These are phyloP conservation scores for Silene noctiflora DNA, from an alignment of 179 eudicot species.

Conservation along the genomic window DNA sequence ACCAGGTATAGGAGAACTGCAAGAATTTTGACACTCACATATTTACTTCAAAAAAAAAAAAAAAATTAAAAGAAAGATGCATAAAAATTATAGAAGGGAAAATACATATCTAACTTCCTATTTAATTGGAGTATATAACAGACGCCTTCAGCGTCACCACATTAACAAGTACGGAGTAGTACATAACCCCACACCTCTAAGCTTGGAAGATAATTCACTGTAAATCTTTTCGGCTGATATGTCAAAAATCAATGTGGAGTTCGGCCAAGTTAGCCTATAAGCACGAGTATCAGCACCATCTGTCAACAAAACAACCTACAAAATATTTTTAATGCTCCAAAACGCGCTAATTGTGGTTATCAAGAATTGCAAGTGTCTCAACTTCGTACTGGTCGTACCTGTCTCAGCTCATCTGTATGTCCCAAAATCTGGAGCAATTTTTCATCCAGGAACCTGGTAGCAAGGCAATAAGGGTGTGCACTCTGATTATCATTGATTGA, in stretches of 20 bases:
- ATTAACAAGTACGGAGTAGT: not conserved
- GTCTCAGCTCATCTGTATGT: conserved; percentile 51
- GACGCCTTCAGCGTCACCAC: not conserved
- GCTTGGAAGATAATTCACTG: conserved; percentile 43
- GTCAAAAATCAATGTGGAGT: conserved; percentile 65
- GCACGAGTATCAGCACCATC: conserved; percentile 94
- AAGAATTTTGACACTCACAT: no score
- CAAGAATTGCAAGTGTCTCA: conserved; percentile 10
- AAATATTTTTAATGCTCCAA: conserved; percentile 19
- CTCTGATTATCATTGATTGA: conserved; percentile 27
- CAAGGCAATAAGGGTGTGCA: conserved; percentile 55
- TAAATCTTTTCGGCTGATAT: conserved; percentile 59
- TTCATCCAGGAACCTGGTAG: conserved; percentile 80
- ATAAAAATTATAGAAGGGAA: no score
- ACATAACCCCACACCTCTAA: conserved; percentile 44
- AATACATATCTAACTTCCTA: no score
- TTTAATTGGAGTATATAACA: not conserved
- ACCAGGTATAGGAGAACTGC: no score
- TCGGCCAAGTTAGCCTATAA: conserved; percentile 79
- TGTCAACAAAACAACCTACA: conserved; percentile 88
- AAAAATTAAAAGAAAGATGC: no score
- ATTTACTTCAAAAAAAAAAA: no score
- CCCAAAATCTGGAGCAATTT: conserved; percentile 48
- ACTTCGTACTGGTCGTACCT: conserved; percentile 39
- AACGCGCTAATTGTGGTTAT: not conserved